Evolutionary conservation across 2,329 filamentous ascomycete genomes (phyloP), one percentile per base, ranked within the genome.

Genomic region (Neoascochyta sp.): DNA sequence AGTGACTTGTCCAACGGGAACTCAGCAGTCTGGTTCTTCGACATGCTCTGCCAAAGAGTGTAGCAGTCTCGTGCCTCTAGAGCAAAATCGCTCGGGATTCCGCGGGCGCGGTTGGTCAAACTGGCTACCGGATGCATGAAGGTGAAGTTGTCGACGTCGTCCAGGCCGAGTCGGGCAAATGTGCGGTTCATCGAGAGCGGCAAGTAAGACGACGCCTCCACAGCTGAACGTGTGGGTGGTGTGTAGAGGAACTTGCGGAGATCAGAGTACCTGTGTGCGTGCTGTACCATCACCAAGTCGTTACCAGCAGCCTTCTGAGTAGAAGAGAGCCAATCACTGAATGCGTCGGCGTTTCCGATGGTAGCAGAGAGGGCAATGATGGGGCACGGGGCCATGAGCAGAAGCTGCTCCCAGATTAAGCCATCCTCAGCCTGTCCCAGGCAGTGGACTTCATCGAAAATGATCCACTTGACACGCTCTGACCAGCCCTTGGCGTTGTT

Each of bases 361-460:
- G 85, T 90, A 2, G 84, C 85, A 2, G 84, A 89, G 1, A 90
- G 70, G 0, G 84, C 84, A 41, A 89, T 83, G 27, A 90, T 83
- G 0, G 82, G 84, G 44, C 83, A 89, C 1, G 83, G 83, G 0
- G 83, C 75, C 39, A 86, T 70, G 1, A 89, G 70, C 1, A 89
- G 65, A 3, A 90, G 68, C 51, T 89, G 83, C 48, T 90, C 83
- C 83, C 83, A 90, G 3, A 88, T 69, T 1, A 87, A 65, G 29
- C 83, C 83, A 43, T 89, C 83, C 6, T 87, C 80, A 0, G 79
- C 74, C 53, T 88, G 79, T 0, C 84, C 82, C 36, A 90, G 89
- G 18, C 77, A 86, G 54, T 90, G 84, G 2, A 89, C 79, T 62
- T 90, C 84, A 50, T 90, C 84, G 36, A 89, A 89, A 28, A 89